Base-by-base conservation (phyloP, 2,329 filamentous ascomycete genomes). In the Dothistroma septosporum region DNA sequence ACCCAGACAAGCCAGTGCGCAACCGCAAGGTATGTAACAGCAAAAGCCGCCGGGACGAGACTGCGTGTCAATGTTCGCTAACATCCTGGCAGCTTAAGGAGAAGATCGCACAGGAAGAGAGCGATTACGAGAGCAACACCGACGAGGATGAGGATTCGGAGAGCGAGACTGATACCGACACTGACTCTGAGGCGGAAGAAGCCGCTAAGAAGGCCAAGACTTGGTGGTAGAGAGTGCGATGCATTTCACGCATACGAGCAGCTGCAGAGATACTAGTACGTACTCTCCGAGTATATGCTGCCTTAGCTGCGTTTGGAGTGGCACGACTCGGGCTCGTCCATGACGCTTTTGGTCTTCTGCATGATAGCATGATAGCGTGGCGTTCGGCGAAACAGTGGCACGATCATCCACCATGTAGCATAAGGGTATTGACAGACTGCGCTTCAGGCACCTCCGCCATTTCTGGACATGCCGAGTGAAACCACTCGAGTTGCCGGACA, bases 151-250 rank as follows among this genome's bases (percentile, higher is more conserved):
- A 70, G 46, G 72, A 74, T 22, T 70, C 68, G 37, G 74, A 75
- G 49, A 75, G 73, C 56, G 74, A 75, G 55, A 85, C 82, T 32
- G 79, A 85, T 68, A 85, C 83, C 22, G 91, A 95, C 79, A 95
- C 91, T 64, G 88, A 90, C 65, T 91, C 88, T 16, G 91, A 95
- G 62, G 87, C 88, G 61, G 87, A 89, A 53, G 65, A 64, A n/a
- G 63, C 61, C 49, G 56, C 59, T 21, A 33, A 57, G 41, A 65
- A 64, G 58, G 57, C 54, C 46, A 58, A 60, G 53, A 46, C 55
- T 11, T 65, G 63, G 63, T 65, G 52, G 47, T 61, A 59, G 56
- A 53, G 10, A 14, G 4, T 16, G 14, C 14, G 14, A 2, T 44
- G 8, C 14, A 8, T n/a, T 44, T 44, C 41, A 19, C 41, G 14